Base-by-base conservation (phyloP, 1,284 basidiomycete species). In the Naganishia cerealis region DNA sequence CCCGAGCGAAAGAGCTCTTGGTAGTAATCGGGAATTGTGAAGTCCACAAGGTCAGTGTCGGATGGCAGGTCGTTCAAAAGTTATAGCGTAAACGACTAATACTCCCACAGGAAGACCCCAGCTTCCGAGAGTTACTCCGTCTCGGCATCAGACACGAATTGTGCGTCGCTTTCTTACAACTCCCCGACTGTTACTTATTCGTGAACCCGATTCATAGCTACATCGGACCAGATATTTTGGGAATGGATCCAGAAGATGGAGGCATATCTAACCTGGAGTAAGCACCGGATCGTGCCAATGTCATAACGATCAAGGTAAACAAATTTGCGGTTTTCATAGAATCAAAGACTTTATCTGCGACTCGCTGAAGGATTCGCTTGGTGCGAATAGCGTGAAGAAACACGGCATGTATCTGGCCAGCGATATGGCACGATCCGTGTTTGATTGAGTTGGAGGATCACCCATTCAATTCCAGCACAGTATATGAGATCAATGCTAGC, bases 1-100 rank as follows among this genome's bases (percentile, higher is more conserved):
- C 80, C 0, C 72, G 81, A 33, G 79, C 80, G 0, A 80, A 81
- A 58, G 81, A 81, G 69, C 66, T 81, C 5, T 67, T 81, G n/a
- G 69, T 82, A 40, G 71, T 81, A 16, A 70, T 82, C 1, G 81
- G 80, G 0, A 80, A 81, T 67, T 75, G 76, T 0, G 71, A 76
- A 50, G 55, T 71, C 7, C 73, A 76, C 43, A 74, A 71, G 53
- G 72, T 71, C 15, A 54, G 71, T 61, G 16, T 1, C 46, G 12
- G 3, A 6, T 24, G 3, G 33, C 39, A 29, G 33, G 33, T 40
- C 26, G 18, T 33, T 33, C 6, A 33, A 2, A 24, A 39, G 9
- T n/a, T 6, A 26, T 29, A 18, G 50, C 24, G 9, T 16, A 46
- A 40, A 52, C 39, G 8, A 21, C 38, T 18, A 5, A 53, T 9